These are phyloP conservation scores for Pythium brassicae DNA, from an alignment of 352 stramenopile species.

Conservation along the genomic window DNA sequence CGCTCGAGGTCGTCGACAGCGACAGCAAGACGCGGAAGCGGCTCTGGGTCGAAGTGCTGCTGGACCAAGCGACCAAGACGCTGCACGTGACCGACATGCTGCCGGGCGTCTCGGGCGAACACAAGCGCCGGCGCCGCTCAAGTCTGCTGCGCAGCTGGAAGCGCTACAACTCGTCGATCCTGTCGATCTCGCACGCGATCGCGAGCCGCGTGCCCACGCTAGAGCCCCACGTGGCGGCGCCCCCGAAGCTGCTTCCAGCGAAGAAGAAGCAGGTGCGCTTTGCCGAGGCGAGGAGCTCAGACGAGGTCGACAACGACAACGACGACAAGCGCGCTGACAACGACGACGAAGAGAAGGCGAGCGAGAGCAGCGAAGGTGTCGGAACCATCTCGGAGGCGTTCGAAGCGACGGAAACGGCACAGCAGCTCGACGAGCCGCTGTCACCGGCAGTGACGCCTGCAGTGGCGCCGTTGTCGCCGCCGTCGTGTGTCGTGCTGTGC, in stretches of 20 bases:
- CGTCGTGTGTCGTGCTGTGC: slow-evolving; percentile 20
- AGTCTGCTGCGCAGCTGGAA: slow-evolving; percentile 79
- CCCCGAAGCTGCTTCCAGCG: not conserved
- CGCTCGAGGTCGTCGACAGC: slow-evolving; percentile 64
- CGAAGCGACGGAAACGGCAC: not conserved
- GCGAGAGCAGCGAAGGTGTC: not conserved
- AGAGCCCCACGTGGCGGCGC: not conserved
- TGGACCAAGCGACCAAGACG: slow-evolving; percentile 80
- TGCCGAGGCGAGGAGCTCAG: slow-evolving; percentile 9
- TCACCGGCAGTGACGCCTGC: not conserved
- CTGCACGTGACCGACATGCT: slow-evolving; percentile 79
- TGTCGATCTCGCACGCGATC: slow-evolving; percentile 57
- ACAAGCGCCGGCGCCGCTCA: slow-evolving; percentile 56
- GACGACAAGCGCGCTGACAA: slow-evolving; percentile 21
- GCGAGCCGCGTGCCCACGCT: slow-evolving; percentile 10
- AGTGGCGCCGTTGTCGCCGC: not conserved
- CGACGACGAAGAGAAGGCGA: slow-evolving; percentile 12
- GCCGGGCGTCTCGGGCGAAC: slow-evolving; percentile 63
- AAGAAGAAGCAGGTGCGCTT: slow-evolving; percentile 75
- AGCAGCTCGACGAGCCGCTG: not conserved
- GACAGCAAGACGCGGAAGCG: slow-evolving; percentile 55
- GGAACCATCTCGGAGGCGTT: not conserved
- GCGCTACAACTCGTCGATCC: slow-evolving; percentile 64
- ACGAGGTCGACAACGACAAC: slow-evolving; percentile 11
- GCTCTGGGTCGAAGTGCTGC: slow-evolving; percentile 71